Conservation (phyloP, 768 basidiomycete species). For the Mycena epipterygia region DNA sequence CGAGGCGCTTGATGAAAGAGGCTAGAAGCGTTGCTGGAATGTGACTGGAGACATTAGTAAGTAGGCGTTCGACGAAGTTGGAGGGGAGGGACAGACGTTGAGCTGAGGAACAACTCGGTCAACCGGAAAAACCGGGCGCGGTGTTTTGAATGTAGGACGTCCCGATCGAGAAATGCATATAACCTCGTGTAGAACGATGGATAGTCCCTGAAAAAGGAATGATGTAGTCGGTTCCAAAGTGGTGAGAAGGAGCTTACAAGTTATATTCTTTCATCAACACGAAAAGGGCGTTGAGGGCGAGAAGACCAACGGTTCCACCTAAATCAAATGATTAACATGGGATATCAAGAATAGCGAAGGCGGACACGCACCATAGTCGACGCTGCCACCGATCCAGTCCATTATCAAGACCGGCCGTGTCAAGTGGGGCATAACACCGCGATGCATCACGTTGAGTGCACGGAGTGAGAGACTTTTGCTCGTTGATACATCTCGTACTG, state of each 20-base stretch:
- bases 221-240: constrained; percentile 10
- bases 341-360: background rate
- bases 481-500: constrained; percentile 49
- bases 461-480: constrained; percentile 63
- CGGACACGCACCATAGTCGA: constrained; percentile 76
- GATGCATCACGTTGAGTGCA: constrained; percentile 84
- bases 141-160: constrained; percentile 92
- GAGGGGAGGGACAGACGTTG: constrained; percentile 73
- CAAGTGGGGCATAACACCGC: constrained; percentile 86
- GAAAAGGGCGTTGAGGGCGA: constrained; percentile 93
- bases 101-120: constrained; percentile 90
- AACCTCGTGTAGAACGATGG: constrained; percentile 95
- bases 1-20: constrained; percentile 93
- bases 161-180: constrained; percentile 89
- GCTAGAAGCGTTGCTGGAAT: constrained; percentile 93
- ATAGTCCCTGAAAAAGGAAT: constrained; percentile 77
- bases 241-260: constrained; percentile 66
- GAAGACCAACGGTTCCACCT: constrained; percentile 89
- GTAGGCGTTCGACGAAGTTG: constrained; percentile 4
- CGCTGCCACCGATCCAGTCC: constrained; percentile 91
- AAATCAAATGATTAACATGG: background rate
- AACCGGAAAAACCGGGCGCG: constrained; percentile 96
- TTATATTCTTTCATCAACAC: constrained; percentile 94
- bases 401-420: constrained; percentile 85
- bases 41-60: constrained; percentile 59